phyloP scores from a whole-genome alignment of 257 asterid species.

The Lithospermum erythrorhizon region DNA sequence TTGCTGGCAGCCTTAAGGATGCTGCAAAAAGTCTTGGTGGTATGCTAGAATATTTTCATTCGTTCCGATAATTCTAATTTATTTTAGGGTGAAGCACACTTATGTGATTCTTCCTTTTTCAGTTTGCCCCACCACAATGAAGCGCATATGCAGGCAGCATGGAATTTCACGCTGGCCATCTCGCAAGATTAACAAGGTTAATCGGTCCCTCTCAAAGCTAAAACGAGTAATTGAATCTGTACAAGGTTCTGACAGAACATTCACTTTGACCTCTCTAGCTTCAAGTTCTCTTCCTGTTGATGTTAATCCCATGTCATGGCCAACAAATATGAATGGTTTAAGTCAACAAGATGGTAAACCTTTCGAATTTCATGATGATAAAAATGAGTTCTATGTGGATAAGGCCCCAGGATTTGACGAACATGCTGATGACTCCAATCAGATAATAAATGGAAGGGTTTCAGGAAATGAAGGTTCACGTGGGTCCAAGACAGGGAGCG shows the following conservation, averaged over 20 bases:
- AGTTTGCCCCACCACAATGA: constrained; percentile 96
- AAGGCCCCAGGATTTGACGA: constrained; percentile 21
- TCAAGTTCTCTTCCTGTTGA: constrained; percentile 48
- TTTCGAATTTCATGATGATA: constrained; percentile 41
- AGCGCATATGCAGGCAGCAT: constrained; percentile 87
- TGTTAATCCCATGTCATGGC: constrained; percentile 61
- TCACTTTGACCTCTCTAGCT: constrained; percentile 57
- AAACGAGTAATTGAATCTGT: constrained; percentile 82
- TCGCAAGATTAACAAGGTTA: constrained; percentile 92
- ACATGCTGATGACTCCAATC: constrained; percentile 3
- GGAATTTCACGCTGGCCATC: constrained; percentile 98
- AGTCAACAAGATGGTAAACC: constrained; percentile 31
- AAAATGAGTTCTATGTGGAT: constrained; percentile 20
- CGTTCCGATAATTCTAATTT: neutral
- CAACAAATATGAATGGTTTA: constrained; percentile 38
- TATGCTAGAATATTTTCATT: constrained; percentile 15
- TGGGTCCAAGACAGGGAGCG: constrained; percentile 49
- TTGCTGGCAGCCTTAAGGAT: constrained; percentile 86
- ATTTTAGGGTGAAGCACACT: constrained; percentile 1
- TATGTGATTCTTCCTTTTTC: constrained; percentile 15
- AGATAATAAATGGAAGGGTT: constrained; percentile 9
- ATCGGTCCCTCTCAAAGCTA: constrained; percentile 72
- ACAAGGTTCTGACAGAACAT: constrained; percentile 75
- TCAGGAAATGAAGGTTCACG: constrained; percentile 28
- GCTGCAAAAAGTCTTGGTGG: constrained; percentile 97